Evolutionary conservation across 768 basidiomycete genomes (phyloP).

Genomic region (Flagelloscypha sp.): DNA sequence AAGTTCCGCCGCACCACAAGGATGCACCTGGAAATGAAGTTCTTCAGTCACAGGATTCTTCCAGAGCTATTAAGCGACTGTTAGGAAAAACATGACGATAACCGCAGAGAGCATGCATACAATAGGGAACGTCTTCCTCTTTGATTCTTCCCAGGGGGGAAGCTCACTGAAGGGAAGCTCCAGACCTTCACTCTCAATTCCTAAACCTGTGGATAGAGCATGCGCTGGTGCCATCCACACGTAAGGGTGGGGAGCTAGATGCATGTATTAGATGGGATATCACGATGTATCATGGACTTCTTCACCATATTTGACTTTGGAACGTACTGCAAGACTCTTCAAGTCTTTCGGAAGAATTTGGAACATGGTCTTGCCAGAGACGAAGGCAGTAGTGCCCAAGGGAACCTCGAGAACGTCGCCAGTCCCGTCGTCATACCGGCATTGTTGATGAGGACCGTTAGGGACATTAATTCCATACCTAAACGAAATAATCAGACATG

Average conservation of each 20-base stretch:
- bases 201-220: conserved; percentile 71
- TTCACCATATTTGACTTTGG: conserved; percentile 68
- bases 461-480: conserved; percentile 76
- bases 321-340: conserved; percentile 75
- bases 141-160: conserved; percentile 75
- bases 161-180: conserved; percentile 63
- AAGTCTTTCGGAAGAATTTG: conserved; percentile 60
- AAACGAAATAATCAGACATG: too few species aligned
- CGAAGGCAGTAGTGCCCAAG: conserved; percentile 80
- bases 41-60: conserved; percentile 82
- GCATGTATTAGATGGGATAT: too few species aligned
- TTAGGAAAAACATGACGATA: conserved; percentile 3
- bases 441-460: conserved; percentile 50
- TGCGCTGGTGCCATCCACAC: conserved; percentile 83
- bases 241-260: conserved; percentile 83
- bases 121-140: conserved; percentile 64
- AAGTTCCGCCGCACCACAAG: conserved; percentile 62
- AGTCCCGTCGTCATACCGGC: conserved; percentile 80
- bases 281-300: too few species aligned
- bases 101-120: conserved; percentile 21
- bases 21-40: conserved; percentile 88
- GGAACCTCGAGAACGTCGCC: conserved; percentile 78
- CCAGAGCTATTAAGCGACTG: conserved; percentile 50
- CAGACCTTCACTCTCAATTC: conserved; percentile 69
- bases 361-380: conserved; percentile 78